A percentile compares a stretch with the other conserved stretches of the same genome.
Conservation (phyloP, 2,329 filamentous ascomycete species). For the Botrytis sinoallii region DNA sequence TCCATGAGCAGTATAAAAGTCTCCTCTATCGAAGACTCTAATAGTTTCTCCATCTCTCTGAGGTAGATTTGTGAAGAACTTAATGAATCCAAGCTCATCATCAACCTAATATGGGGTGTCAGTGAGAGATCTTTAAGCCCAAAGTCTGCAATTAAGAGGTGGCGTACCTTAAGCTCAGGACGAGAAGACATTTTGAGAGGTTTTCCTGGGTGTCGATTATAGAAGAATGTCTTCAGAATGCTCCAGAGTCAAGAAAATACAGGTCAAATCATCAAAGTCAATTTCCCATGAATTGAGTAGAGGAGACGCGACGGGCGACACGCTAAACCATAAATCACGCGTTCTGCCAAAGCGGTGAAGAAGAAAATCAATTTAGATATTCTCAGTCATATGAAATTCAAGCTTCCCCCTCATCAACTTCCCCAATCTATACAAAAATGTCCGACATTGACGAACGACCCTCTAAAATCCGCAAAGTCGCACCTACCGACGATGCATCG, state of each 20-base stretch:
- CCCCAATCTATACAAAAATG: conserved; percentile 5
- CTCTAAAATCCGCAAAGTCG: conserved; percentile 19
- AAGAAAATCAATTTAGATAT: conserved; percentile 10
- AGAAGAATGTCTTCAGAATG: not conserved
- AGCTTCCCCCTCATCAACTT: not conserved
- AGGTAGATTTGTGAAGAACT: conserved; percentile 87
- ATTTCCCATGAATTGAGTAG: not conserved
- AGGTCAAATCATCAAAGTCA: not conserved
- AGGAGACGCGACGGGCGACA: conserved; percentile 12
- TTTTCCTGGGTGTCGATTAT: no score
- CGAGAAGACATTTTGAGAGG: conserved; percentile 61
- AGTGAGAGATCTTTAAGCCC: conserved; percentile 14
- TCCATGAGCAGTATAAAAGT: conserved; percentile 94
- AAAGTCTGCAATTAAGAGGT: conserved; percentile 9
- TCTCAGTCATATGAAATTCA: not conserved
- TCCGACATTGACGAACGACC: conserved; percentile 18
- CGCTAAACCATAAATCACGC: not conserved
- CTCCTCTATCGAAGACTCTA: conserved; percentile 87
- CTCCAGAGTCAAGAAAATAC: not conserved
- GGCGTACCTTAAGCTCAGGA: conserved; percentile 65
- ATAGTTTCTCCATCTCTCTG: conserved; percentile 69
- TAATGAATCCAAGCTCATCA: conserved; percentile 95
- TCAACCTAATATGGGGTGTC: conserved; percentile 62
- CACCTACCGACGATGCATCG: not conserved
- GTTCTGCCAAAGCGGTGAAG: conserved; percentile 14